Evolutionary conservation across 345 rosid species (phyloP).

Genomic region (Dipteronia sinensis): DNA sequence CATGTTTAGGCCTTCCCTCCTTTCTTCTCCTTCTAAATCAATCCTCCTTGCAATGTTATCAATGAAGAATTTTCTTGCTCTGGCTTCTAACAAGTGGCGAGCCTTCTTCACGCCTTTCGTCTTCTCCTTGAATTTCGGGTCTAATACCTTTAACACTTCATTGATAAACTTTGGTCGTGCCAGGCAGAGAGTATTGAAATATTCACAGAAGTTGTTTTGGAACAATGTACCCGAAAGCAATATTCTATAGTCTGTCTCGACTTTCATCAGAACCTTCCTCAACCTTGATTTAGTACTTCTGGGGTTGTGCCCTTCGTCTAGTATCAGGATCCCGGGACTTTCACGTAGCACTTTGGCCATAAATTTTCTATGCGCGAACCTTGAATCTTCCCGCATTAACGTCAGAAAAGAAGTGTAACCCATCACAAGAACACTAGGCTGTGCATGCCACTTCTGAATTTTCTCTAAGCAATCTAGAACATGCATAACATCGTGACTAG

Average conservation of each 20-base stretch:
- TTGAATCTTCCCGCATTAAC: slow-evolving; percentile 83
- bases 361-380: slow-evolving; percentile 70
- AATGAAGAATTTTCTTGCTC: slow-evolving; percentile 82
- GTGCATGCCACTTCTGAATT: slow-evolving; percentile 87
- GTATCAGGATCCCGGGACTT: slow-evolving; percentile 79
- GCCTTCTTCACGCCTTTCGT: slow-evolving; percentile 52
- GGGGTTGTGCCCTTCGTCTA: slow-evolving; percentile 95
- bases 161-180: slow-evolving; percentile 81
- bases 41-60: slow-evolving; percentile 83
- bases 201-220: slow-evolving; percentile 96
- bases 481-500: slow-evolving; percentile 83
- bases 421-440: slow-evolving; percentile 96
- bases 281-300: slow-evolving; percentile 91
- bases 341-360: slow-evolving; percentile 90
- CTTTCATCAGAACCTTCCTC: slow-evolving; percentile 91
- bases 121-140: slow-evolving; percentile 56
- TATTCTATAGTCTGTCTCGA: slow-evolving; percentile 68
- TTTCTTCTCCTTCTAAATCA: slow-evolving; percentile 72
- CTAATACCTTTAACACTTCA: slow-evolving; percentile 68
- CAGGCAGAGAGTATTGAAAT: slow-evolving; percentile 86
- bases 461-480: slow-evolving; percentile 88
- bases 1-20: slow-evolving; percentile 77
- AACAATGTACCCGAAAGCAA: slow-evolving; percentile 90
- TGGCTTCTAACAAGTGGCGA: slow-evolving; percentile 63
- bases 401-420: slow-evolving; percentile 91